Base-by-base conservation (phyloP, 495 filamentous ascomycete genomes). In the Alectoria sarmentosa region DNA sequence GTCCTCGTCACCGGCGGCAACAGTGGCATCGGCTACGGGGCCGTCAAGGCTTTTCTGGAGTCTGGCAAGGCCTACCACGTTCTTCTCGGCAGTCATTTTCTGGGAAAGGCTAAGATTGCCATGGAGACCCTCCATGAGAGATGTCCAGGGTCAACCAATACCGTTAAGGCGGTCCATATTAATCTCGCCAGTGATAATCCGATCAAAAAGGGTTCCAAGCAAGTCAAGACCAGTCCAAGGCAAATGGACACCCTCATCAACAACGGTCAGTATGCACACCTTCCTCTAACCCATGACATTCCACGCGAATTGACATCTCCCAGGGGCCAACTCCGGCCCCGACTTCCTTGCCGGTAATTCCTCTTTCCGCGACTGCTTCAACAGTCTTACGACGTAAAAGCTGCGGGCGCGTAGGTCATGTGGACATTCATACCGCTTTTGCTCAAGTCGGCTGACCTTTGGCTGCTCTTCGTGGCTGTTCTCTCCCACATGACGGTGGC, bases 391-490 rank as follows among this genome's bases (percentile, higher is more conserved):
- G 72, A 81, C 64, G 72, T 79, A 36, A 85, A 85, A 62, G 75
- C 82, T 9, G 61, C 82, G 7, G 79, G 81, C 38, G 76, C 82
- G 4, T 70, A 84, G 3, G 76, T 85, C 36, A 28, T 82, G 49
- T 62, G 69, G 8, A 76, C 72, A 0, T 77, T 80, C 72, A 72
- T 79, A 26, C 81, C 82, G 0, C 74, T 85, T 0, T 74, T 85
- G 0, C 72, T 85, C 48, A 75, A 76, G 38, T 82, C 80, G 0
- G 15, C 59, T 7, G 69, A 79, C 37, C 80, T 81, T 0, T 76
- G 80, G 13, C 72, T 85, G 17, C 66, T 84, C 41, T 84, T 81
- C 63, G 72, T 81, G n/a, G 60, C 75, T 63, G 72, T 78, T 61
- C 61, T 78, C 44, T 63, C 68, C 66, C 17, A 69, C 30, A 36